A percentile compares a stretch with the other conserved stretches of the same genome.
Conservation (phyloP, 805 yeast genomes). For the Deakozyma indianensis region DNA sequence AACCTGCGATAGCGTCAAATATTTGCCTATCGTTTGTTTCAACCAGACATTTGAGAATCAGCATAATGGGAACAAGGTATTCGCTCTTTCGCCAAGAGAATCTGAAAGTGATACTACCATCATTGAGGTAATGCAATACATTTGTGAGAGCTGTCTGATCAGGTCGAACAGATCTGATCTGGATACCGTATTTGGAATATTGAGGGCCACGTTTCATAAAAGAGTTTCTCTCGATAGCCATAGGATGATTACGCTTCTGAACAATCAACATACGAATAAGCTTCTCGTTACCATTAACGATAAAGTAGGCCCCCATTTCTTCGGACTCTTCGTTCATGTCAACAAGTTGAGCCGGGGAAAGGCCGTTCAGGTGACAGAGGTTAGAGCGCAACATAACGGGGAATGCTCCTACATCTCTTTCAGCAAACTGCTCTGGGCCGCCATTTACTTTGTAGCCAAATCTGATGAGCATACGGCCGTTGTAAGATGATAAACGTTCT, state of each 20-base stretch:
- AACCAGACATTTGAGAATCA: conserved; percentile 79
- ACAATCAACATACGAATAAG: conserved; percentile 94
- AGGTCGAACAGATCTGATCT: conserved; percentile 85
- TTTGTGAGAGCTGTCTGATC: conserved; percentile 97
- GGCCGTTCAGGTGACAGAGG: conserved; percentile 76
- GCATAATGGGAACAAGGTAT: conserved; percentile 81
- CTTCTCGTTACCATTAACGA: conserved; percentile 94
- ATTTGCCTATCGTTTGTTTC: conserved; percentile 92
- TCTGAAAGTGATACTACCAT: conserved; percentile 92
- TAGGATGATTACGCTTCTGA: conserved; percentile 93
- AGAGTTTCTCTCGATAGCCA: conserved; percentile 93
- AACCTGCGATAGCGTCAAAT: conserved; percentile 90
- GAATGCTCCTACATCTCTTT: conserved; percentile 80
- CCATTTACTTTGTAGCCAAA: conserved; percentile 79
- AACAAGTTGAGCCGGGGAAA: conserved; percentile 75
- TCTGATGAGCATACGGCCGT: conserved; percentile 63
- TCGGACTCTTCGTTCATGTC: conserved; percentile 77
- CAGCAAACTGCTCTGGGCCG: conserved; percentile 64
- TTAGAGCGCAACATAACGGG: conserved; percentile 88
- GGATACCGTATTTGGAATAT: conserved; percentile 83
- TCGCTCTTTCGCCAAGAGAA: conserved; percentile 97
- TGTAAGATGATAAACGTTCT: conserved; percentile 75
- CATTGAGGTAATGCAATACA: conserved; percentile 88
- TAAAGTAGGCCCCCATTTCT: conserved; percentile 92
- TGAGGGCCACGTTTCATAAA: conserved; percentile 88